These are phyloP conservation scores for Annulohypoxylon nitens DNA, from an alignment of 495 filamentous ascomycete genomes.

Conservation along the genomic window DNA sequence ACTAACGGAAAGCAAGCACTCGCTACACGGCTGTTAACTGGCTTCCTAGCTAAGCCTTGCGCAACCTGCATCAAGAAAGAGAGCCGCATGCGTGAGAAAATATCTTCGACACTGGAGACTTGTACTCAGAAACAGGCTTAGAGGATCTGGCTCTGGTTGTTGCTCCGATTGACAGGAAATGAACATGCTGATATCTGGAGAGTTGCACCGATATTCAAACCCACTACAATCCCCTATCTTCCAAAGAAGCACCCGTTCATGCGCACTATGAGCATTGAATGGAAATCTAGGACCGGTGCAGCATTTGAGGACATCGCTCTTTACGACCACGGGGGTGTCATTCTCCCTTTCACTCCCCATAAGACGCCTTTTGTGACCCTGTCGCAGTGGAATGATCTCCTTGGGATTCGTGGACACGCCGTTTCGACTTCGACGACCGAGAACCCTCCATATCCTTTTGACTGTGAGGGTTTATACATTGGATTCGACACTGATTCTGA, in stretches of 20 bases:
- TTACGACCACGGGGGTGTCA: not conserved
- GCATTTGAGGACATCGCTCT: not conserved
- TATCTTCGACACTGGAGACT: not conserved
- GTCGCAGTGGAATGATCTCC: conserved; percentile 21
- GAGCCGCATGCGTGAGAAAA: not conserved
- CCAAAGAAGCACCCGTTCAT: not conserved
- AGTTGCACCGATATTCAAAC: not conserved
- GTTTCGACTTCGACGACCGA: not conserved
- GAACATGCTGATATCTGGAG: conserved; percentile 18
- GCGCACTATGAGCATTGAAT: conserved; percentile 17
- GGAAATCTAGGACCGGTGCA: conserved; percentile 24
- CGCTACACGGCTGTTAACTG: conserved; percentile 3
- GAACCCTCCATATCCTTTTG: not conserved
- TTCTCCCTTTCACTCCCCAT: conserved; percentile 14
- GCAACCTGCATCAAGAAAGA: not conserved
- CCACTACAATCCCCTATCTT: not conserved
- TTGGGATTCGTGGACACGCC: not conserved
- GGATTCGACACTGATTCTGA: not conserved
- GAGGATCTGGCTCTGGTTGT: conserved; percentile 1
- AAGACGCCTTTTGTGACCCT: not conserved
- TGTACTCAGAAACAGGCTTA: not conserved
- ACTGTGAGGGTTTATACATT: not conserved
- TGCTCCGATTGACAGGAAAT: conserved; percentile 5
- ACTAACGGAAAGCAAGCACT: not conserved
- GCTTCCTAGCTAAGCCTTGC: conserved; percentile 31